These are phyloP conservation scores for Leishmania major DNA, from an alignment of 208 protist species.

Conservation along the genomic window DNA sequence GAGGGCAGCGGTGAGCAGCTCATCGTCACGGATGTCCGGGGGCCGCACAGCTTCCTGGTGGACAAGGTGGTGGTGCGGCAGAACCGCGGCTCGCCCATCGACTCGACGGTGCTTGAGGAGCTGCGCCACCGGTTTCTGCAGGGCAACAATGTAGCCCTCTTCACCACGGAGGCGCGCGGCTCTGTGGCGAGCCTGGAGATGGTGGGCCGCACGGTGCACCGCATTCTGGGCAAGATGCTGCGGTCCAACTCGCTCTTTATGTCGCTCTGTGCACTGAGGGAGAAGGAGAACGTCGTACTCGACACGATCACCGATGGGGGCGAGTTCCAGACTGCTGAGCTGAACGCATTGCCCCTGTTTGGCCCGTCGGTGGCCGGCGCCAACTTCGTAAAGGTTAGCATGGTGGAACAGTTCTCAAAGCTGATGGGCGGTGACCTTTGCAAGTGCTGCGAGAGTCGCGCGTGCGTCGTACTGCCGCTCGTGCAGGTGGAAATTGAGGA, in stretches of 20 bases:
- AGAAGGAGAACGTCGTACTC: constrained; percentile 20
- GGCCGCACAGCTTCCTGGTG: constrained; percentile 35
- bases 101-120: constrained; percentile 42
- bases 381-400: constrained; percentile 31
- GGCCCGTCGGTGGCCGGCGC: constrained; percentile 32
- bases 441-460: constrained; percentile 39
- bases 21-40: constrained; percentile 45
- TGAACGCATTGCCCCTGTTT: constrained; percentile 36
- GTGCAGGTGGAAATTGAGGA: constrained; percentile 31
- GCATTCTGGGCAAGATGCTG: constrained; percentile 35
- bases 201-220: constrained; percentile 53
- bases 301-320: constrained; percentile 39
- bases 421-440: constrained; percentile 37
- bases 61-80: constrained; percentile 52
- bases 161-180: constrained; percentile 54
- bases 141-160: constrained; percentile 56
- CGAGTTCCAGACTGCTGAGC: constrained; percentile 23
- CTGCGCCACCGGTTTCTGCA: constrained; percentile 41
- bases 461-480: constrained; percentile 49
- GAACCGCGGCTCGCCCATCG: constrained; percentile 31
- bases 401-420: constrained; percentile 29
- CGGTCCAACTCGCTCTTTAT: constrained; percentile 39
- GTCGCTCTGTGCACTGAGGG: constrained; percentile 40
- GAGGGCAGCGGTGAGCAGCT: constrained; percentile 24
- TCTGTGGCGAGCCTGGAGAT: constrained; percentile 44